Percentiles rank a stretch among this genome's conserved stretches.
These are phyloP conservation scores for Avena eriantha DNA, from an alignment of 176 grass and related monocot species.

Conservation along the genomic window DNA sequence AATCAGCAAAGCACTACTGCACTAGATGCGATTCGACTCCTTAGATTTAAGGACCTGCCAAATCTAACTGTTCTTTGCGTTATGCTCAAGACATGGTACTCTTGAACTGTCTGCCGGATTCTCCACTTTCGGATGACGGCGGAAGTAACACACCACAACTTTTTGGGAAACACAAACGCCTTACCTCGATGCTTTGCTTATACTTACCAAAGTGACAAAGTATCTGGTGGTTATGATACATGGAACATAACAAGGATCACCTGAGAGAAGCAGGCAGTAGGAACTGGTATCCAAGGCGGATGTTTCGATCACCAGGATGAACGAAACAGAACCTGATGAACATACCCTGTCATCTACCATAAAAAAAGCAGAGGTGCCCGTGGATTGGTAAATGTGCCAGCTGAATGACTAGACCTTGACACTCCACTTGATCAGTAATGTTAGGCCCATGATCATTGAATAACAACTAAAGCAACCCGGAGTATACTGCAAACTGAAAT, in stretches of 20 bases:
- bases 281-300: not conserved
- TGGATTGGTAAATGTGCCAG: not conserved
- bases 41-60: not conserved
- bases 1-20: not conserved
- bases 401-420: not conserved
- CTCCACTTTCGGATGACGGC: not conserved
- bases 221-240: not conserved
- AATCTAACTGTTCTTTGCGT: conserved; percentile 45
- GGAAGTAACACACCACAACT: not conserved
- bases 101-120: not conserved
- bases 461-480: not conserved
- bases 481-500: not conserved
- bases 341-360: not conserved
- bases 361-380: not conserved
- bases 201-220: not conserved
- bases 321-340: not conserved
- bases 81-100: conserved; percentile 13
- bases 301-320: not conserved
- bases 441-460: not conserved
- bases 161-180: not conserved
- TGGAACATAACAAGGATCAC: not conserved
- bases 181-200: not conserved
- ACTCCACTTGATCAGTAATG: not conserved
- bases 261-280: not conserved
- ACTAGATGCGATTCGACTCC: conserved; percentile 32